Base-by-base conservation (phyloP, 768 basidiomycete species). In the Amanita inopinata region DNA sequence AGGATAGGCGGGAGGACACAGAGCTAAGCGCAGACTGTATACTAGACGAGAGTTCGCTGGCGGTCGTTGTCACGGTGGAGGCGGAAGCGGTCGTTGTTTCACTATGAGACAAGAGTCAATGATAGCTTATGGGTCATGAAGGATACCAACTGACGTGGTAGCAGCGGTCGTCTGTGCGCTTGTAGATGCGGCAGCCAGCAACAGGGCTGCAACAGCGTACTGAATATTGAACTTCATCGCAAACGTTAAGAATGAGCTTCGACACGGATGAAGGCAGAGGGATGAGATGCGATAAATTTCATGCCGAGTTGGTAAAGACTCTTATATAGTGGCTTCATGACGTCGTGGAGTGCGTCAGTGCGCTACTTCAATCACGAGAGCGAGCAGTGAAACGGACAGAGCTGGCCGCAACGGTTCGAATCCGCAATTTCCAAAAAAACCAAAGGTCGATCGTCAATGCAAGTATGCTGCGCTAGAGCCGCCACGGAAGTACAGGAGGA, bases 181-280 rank as follows among this genome's bases (percentile, higher is more conserved):
- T 28, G 27, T 17, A 4, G 35, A 37, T 4, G 37, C 11, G 15
- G 35, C 43, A 34, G 33, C 9, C 2, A 44, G 14, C 24, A 44
- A 17, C 5, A 24, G 24, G 18, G 43, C 35, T 30, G 27, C 34
- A 44, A 44, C 5, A 9, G 24, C 25, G 14, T 9, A 31, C 14
- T 44, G 43, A 12, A 37, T 14, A 17, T 17, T 27, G 27, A 44
- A 44, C 43, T 44, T 44, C 43, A 44, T 44, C 20, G 32, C 17
- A 39, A 12, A 25, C n/a, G 10, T n/a, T 9, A 24, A 22, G 3
- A 3, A 25, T 18, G 31, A 22, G 23, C 19, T 3, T 34, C 6
- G 14, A 32, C 5, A 11, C 18, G 14, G 14, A 18, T 5, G 9
- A 17, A 17, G 33, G 12, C n/a, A 33, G 28, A 25, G 6, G n/a